These are phyloP conservation scores for Phaffomyces thermotolerans DNA, from an alignment of 805 yeast species.

Conservation along the genomic window DNA sequence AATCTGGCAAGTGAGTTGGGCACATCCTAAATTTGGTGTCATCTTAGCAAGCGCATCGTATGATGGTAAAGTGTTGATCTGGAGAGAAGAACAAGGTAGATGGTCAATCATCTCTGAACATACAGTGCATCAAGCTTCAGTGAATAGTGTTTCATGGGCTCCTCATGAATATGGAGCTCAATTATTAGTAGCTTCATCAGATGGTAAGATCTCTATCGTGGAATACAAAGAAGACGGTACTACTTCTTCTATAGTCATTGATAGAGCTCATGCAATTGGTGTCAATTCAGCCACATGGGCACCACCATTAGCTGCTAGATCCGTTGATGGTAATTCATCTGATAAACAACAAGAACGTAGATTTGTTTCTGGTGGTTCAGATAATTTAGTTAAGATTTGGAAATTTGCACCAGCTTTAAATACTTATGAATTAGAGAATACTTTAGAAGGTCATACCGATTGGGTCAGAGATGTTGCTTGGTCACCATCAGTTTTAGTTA, in stretches of 20 bases:
- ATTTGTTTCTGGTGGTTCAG: conserved; percentile 93
- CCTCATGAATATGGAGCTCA: conserved; percentile 96
- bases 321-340: conserved; percentile 26
- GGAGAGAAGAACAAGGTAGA: conserved; percentile 88
- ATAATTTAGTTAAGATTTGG: conserved; percentile 92
- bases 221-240: conserved; percentile 90
- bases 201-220: conserved; percentile 84
- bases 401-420: conserved; percentile 47
- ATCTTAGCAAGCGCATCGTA: conserved; percentile 92
- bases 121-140: conserved; percentile 86
- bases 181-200: conserved; percentile 84
- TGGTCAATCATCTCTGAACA: conserved; percentile 89
- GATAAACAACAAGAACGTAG: conserved; percentile 47
- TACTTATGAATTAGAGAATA: conserved; percentile 65
- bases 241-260: conserved; percentile 44
- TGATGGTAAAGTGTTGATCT: conserved; percentile 88
- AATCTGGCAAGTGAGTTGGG: conserved; percentile 99
- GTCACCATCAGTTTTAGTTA: conserved; percentile 86
- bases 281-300: conserved; percentile 97
- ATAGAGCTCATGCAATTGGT: conserved; percentile 83
- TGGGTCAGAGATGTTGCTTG: conserved; percentile 99
- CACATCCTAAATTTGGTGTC: conserved; percentile 96
- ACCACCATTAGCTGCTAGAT: conserved; percentile 38
- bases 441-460: conserved; percentile 85
- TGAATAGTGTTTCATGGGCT: conserved; percentile 93